A percentile compares a stretch with the other conserved stretches of the same genome.
These are phyloP conservation scores for Primulina eburnea DNA, from an alignment of 257 asterid genomes.

Conservation along the genomic window DNA sequence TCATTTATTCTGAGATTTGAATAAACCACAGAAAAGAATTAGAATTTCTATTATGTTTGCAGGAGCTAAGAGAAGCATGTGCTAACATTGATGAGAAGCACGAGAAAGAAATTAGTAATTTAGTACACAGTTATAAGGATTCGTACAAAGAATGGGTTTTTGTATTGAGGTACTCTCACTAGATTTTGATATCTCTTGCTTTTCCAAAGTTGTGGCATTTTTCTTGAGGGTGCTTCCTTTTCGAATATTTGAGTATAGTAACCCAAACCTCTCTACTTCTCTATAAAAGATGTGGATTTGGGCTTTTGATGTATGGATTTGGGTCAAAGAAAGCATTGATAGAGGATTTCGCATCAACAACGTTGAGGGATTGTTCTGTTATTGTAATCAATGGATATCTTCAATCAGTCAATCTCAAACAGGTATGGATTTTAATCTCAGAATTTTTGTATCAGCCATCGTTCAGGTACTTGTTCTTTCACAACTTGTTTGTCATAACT, in stretches of 20 bases:
- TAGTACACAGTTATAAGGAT: slow-evolving; percentile 50
- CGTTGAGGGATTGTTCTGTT: slow-evolving; percentile 17
- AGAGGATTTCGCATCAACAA: background rate
- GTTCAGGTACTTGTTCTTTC: background rate
- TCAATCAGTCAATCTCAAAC: slow-evolving; percentile 80
- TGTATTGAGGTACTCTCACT: slow-evolving; percentile 46
- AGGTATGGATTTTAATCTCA: slow-evolving; percentile 38
- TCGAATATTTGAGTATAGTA: background rate
- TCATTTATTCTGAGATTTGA: too few species aligned
- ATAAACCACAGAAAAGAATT: background rate
- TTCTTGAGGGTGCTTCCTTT: background rate
- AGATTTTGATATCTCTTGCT: background rate
- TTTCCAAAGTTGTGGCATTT: slow-evolving; percentile 6
- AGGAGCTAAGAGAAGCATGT: slow-evolving; percentile 74
- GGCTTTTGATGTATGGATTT: background rate
- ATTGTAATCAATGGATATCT: slow-evolving; percentile 86
- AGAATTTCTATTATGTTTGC: slow-evolving; percentile 19
- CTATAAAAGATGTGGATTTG: background rate
- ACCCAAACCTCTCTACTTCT: background rate
- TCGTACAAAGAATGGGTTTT: slow-evolving; percentile 66
- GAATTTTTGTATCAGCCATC: background rate
- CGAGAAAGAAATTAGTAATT: slow-evolving; percentile 59
- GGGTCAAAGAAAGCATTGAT: background rate
- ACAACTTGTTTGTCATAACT: background rate
- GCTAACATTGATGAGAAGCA: slow-evolving; percentile 72